Evolutionary conservation across 2,329 filamentous ascomycete genomes (phyloP).

Genomic region (Trichoderma breve): DNA sequence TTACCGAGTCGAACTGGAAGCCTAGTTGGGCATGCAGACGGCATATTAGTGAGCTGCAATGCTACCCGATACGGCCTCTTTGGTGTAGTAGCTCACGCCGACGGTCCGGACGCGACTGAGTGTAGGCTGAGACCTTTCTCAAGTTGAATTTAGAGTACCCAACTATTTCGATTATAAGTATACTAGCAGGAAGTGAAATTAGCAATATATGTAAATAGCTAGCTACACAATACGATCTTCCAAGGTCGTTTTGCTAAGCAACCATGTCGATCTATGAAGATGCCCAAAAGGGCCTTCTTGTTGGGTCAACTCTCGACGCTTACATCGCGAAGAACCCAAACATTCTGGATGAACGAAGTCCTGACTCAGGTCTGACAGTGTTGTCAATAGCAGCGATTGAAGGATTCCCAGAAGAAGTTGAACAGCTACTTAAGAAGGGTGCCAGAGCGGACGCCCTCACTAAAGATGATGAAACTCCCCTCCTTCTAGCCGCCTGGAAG

Average conservation of each 20-base stretch:
- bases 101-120: background rate
- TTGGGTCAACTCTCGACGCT: background rate
- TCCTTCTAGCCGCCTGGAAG: background rate
- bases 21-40: background rate
- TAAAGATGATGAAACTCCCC: background rate
- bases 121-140: background rate
- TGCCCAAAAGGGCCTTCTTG: background rate
- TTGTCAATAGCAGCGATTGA: background rate
- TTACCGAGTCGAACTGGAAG: background rate
- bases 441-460: background rate
- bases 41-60: background rate
- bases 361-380: background rate
- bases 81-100: background rate
- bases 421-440: background rate
- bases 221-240: background rate
- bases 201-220: background rate
- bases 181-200: background rate
- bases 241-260: background rate
- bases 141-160: background rate
- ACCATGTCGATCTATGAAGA: background rate
- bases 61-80: background rate
- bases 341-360: background rate
- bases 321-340: background rate
- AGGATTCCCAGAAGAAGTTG: background rate
- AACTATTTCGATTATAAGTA: background rate